Conservation (phyloP, 768 basidiomycete species). For the Lyophyllum semitale region DNA sequence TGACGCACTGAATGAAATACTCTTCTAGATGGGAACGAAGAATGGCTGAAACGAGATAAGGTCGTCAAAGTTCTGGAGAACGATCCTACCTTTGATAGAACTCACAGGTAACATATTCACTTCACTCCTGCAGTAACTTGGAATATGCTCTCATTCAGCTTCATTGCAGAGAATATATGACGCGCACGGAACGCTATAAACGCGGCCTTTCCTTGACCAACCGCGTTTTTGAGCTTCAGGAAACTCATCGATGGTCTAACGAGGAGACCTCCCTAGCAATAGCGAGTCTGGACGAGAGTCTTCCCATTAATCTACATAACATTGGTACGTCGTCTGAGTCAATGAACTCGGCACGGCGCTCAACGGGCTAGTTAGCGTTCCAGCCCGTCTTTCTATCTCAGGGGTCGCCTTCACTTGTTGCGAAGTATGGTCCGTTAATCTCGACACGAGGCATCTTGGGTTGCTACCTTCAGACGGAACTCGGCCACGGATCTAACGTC, state of each 20-base stretch:
- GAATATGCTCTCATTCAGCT: background rate
- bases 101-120: conserved; percentile 39
- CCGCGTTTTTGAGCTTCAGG: conserved; percentile 59
- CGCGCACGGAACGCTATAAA: conserved; percentile 57
- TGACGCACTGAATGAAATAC: background rate
- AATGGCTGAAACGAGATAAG: conserved; percentile 50
- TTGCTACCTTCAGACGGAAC: conserved; percentile 77
- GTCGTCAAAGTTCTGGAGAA: conserved; percentile 48
- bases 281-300: conserved; percentile 48
- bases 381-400: conserved; percentile 68
- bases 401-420: conserved; percentile 53
- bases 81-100: conserved; percentile 65
- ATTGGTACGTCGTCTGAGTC: conserved; percentile 31
- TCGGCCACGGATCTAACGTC: conserved; percentile 79
- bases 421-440: conserved; percentile 52
- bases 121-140: background rate
- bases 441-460: conserved; percentile 62
- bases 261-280: conserved; percentile 50
- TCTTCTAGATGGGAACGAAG: conserved; percentile 43
- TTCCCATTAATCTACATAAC: conserved; percentile 45
- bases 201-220: conserved; percentile 56
- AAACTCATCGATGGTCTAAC: conserved; percentile 52
- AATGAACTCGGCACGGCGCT: background rate
- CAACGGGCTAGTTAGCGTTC: conserved; percentile 48
- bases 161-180: conserved; percentile 51